Base-by-base conservation (phyloP, 2,329 filamentous ascomycete species). In the Penicillium brasilianum region DNA sequence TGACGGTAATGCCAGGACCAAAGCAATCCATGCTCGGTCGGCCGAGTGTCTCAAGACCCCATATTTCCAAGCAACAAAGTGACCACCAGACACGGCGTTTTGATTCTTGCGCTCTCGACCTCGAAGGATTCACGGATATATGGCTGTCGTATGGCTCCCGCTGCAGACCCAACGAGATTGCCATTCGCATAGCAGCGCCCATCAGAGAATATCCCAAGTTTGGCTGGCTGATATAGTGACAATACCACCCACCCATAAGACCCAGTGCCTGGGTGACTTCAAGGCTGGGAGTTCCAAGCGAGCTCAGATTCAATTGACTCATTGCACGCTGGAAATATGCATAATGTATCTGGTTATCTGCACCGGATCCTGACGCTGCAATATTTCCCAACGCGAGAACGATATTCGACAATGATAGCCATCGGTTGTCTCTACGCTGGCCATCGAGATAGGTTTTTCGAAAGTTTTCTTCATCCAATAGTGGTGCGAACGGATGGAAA, bases 331-430 rank as follows among this genome's bases (percentile, higher is more conserved):
- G 85, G 76, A 90, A 91, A 76, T 88, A 91, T 60, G 82, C 83
- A 67, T 88, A 81, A 70, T 91, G 89, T 59, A 82, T 85, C 64
- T 87, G 85, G 70, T 90, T 87, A 46, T 79, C 74, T 5, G 77
- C 50, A 28, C 50, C 50, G 2, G 50, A 72, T 43, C 88, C 88
- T 66, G 84, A 85, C 39, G 86, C 85, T 2, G 85, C 87, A 55
- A 92, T 86, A 69, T 87, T 89, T 10, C 89, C 89, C 80, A 91
- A 85, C 3, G 88, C 88, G 64, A 91, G 88, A 7, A 92, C 88
- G 80, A 90, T 90, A 73, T 92, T 91, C 25, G 91, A 78, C 7
- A 92, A 77, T 10, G 87, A 86, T 11, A 90, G 80, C 89, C 89
- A 92, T 14, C 87, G 83, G 0, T 83, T 80, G 71, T 91, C 88